Conservation (phyloP, 176 grass and related monocot species). For the Dactylis glomerata region DNA sequence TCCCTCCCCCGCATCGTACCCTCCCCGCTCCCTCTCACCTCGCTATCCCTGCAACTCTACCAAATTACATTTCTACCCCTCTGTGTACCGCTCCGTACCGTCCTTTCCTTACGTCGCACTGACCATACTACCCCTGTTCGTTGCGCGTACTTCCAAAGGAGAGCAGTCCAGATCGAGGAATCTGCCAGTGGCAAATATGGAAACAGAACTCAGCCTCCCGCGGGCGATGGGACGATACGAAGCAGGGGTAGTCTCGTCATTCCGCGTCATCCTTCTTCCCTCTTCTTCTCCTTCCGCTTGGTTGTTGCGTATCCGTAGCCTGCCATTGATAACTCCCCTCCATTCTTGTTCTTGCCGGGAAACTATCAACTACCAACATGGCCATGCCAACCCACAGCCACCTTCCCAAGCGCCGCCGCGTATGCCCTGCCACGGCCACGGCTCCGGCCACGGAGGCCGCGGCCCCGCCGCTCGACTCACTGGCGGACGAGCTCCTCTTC, state of each 20-base stretch:
- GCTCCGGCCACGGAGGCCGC: neutral
- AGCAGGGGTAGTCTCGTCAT: neutral
- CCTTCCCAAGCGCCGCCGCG: conserved; percentile 14
- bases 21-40: conserved; percentile 4
- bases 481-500: conserved; percentile 77
- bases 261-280: neutral
- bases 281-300: neutral
- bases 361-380: neutral
- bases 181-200: neutral
- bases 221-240: neutral
- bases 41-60: neutral
- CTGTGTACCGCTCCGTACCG: conserved; percentile 15
- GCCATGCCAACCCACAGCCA: neutral
- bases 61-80: neutral
- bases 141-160: accelerated
- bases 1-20: conserved; percentile 47
- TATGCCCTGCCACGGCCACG: neutral
- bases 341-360: neutral
- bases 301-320: neutral
- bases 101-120: neutral
- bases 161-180: neutral
- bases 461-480: conserved; percentile 16
- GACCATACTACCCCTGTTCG: neutral
- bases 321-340: neutral
- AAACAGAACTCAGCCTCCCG: neutral